phyloP scores from a whole-genome alignment of 805 yeast species.

The Nakazawaea wyomingensis region DNA sequence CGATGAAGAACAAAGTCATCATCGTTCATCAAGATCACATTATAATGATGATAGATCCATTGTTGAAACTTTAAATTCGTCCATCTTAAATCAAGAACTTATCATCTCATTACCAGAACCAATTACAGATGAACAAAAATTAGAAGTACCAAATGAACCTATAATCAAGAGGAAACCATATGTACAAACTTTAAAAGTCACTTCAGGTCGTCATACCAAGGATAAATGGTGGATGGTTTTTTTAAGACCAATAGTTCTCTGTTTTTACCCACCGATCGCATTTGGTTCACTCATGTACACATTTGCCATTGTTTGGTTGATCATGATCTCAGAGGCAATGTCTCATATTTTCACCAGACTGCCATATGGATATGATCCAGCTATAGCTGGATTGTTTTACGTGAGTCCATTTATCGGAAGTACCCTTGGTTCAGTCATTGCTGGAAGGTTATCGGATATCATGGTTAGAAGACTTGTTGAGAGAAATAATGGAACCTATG shows the following conservation, averaged over 20 bases:
- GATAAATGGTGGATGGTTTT: slow-evolving; percentile 54
- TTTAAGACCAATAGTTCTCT: slow-evolving; percentile 47
- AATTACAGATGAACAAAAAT: background rate
- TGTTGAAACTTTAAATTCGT: slow-evolving; percentile 6
- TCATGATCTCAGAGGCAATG: slow-evolving; percentile 53
- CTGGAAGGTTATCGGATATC: slow-evolving; percentile 46
- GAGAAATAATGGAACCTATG: slow-evolving; percentile 50
- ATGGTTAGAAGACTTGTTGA: slow-evolving; percentile 39
- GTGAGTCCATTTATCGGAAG: slow-evolving; percentile 56
- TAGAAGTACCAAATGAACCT: background rate
- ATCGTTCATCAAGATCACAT: too few relatives aligned
- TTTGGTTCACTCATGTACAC: slow-evolving; percentile 49
- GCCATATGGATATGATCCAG: slow-evolving; percentile 42
- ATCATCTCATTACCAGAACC: background rate
- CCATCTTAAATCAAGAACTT: slow-evolving; percentile 1
- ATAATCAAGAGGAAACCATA: slow-evolving; percentile 17
- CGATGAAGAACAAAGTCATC: background rate
- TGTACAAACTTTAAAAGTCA: slow-evolving; percentile 32
- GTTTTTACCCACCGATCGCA: slow-evolving; percentile 43
- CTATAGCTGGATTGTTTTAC: slow-evolving; percentile 48
- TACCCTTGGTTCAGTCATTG: slow-evolving; percentile 47
- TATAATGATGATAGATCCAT: background rate
- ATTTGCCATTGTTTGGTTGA: slow-evolving; percentile 59
- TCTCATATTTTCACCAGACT: slow-evolving; percentile 39
- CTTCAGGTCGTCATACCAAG: slow-evolving; percentile 42